A percentile compares a stretch with the other conserved stretches of the same genome.
These are phyloP conservation scores for Leptosphaerulina australis DNA, from an alignment of 2,329 filamentous ascomycete species.

Conservation along the genomic window DNA sequence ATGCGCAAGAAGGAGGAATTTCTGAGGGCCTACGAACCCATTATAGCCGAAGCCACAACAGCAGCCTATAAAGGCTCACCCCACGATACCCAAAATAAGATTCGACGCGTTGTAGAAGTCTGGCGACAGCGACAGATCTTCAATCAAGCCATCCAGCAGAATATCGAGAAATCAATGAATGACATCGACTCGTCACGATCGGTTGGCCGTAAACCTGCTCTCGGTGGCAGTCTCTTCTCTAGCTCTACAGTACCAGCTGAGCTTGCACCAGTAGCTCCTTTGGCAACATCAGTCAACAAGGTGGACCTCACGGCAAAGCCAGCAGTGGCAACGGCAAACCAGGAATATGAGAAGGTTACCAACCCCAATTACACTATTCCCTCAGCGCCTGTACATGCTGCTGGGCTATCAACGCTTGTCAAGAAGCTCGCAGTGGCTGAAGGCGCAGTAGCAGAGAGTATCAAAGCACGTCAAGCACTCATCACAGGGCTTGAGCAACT, in stretches of 20 bases:
- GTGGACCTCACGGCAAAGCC: conserved; percentile 70
- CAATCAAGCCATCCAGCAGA: conserved; percentile 76
- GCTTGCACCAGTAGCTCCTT: conserved; percentile 73
- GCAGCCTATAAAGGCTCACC: conserved; percentile 85
- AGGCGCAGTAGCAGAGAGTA: conserved; percentile 83
- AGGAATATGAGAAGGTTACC: conserved; percentile 84
- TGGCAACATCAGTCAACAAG: conserved; percentile 77
- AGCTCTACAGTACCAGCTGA: conserved; percentile 72
- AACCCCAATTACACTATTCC: conserved; percentile 72
- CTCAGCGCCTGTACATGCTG: conserved; percentile 87
- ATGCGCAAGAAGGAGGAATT: conserved; percentile 93
- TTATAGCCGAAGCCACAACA: conserved; percentile 88
- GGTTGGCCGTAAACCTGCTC: conserved; percentile 61
- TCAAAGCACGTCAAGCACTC: conserved; percentile 80
- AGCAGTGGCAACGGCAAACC: conserved; percentile 71
- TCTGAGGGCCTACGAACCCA: conserved; percentile 84
- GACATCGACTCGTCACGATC: conserved; percentile 55
- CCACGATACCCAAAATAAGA: conserved; percentile 84
- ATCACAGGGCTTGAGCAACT: conserved; percentile 83
- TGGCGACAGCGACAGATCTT: conserved; percentile 91
- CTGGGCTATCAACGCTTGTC: conserved; percentile 84
- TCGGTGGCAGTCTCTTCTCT: conserved; percentile 74
- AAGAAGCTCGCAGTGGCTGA: conserved; percentile 89
- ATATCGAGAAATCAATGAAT: conserved; percentile 78
- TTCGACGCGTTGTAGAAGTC: conserved; percentile 89